phyloP scores from a whole-genome alignment of 805 yeast species.

The Lipomyces mesembrius region DNA sequence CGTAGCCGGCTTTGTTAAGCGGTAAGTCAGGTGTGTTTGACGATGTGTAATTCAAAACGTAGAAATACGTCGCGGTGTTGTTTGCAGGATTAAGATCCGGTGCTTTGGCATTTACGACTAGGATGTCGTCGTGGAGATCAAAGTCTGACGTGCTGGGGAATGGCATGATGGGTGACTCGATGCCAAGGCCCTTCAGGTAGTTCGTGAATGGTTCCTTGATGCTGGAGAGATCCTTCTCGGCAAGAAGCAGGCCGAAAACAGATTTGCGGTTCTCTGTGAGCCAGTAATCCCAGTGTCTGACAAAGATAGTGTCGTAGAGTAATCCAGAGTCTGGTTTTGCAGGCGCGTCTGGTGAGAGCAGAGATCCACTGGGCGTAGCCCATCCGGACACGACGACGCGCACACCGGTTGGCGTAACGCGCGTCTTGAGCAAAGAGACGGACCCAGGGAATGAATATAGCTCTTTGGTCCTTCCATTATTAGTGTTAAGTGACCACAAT shows the following conservation, averaged over 20 bases:
- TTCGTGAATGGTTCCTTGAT: slow-evolving; percentile 28
- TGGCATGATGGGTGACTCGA: slow-evolving; percentile 37
- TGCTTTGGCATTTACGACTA: slow-evolving; percentile 39
- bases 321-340: slow-evolving; percentile 25
- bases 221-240: slow-evolving; percentile 16
- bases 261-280: slow-evolving; percentile 31
- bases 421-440: slow-evolving; percentile 27
- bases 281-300: slow-evolving; percentile 42
- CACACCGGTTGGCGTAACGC: slow-evolving; percentile 21
- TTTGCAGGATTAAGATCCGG: slow-evolving; percentile 39
- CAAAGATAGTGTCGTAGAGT: slow-evolving; percentile 37
- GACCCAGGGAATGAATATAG: slow-evolving; percentile 30
- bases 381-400: slow-evolving; percentile 35
- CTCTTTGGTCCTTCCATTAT: slow-evolving; percentile 5
- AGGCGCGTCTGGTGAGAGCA: slow-evolving; percentile 35
- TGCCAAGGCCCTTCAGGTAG: slow-evolving; percentile 23
- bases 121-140: slow-evolving; percentile 31
- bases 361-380: slow-evolving; percentile 33
- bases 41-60: slow-evolving; percentile 30
- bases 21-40: slow-evolving; percentile 18
- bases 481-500: slow-evolving; percentile 27
- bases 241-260: slow-evolving; percentile 35
- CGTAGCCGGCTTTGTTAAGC: slow-evolving; percentile 32
- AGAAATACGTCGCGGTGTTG: slow-evolving; percentile 40
- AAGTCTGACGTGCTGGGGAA: slow-evolving; percentile 35